Base-by-base conservation (phyloP, 176 grass and related monocot species). In the Cenchrus purpureus region DNA sequence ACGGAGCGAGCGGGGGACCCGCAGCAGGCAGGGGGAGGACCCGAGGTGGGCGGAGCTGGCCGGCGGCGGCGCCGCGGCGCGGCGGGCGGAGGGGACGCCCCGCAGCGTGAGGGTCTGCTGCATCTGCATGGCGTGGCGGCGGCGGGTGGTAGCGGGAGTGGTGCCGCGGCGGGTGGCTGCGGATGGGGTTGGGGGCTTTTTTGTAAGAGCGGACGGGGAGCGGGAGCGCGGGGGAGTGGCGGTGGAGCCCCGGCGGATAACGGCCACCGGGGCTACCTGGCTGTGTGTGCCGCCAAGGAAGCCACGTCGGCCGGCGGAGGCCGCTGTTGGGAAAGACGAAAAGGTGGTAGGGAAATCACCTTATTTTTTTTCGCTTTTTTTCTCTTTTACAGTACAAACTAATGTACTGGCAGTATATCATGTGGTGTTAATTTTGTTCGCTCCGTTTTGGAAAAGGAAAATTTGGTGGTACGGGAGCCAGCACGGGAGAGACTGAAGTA, bases 161-260 rank as follows among this genome's bases (percentile, higher is more conserved):
- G 58, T 80, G 87, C 87, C 81, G 81, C 87, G 87, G 87, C 82
- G 76, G 42, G 88, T 82, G 79, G 88, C 17, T 65, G 31, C 69
- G 87, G 87, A 66, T 65, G 53, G 70, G 83, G 45, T 67, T 20
- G 28, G 4, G 70, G 1, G 22, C 4, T 28, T 17, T 78, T 90
- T 90, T 86, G 84, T 86, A 90, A 31, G 64, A 81, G 54, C 65
- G 77, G 55, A 64, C 49, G 51, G 34, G 4, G 19, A 28, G 76
- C 71, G 71, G 48, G 48, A 31, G 48, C 10, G 44, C 49, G 22
- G 10, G 11, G 56, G 60, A 44, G 74, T 69, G 82, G 87, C 63
- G 71, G 88, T 62, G 72, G 83, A 44, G 22, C 72, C 7, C 51
- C 12, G 50, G 73, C 67, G 73, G 79, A 90, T 86, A 79, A 82